A percentile compares a stretch with the other conserved stretches of the same genome.
phyloP scores from a whole-genome alignment of 2,329 filamentous ascomycete genomes.

The Fusarium pseudocircinatum region DNA sequence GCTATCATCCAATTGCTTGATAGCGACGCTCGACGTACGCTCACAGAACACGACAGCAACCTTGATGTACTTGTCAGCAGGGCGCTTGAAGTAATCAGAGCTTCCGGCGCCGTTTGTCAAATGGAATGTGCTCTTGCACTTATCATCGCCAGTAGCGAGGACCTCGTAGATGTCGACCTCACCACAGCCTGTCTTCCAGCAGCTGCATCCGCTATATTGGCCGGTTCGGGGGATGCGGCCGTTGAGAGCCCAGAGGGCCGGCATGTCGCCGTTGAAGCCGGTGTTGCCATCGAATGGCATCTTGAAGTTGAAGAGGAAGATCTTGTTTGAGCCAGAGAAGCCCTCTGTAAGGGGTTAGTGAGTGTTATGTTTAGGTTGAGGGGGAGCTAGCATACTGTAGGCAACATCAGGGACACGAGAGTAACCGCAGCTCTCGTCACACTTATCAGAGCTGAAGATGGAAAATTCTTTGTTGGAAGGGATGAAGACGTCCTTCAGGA shows the following conservation, averaged over 20 bases:
- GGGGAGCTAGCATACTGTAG: constrained; percentile 51
- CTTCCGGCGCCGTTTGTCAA: constrained; percentile 70
- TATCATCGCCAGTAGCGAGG: constrained; percentile 69
- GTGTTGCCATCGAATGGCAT: constrained; percentile 71
- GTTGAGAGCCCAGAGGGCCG: constrained; percentile 81
- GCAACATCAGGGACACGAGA: constrained; percentile 55
- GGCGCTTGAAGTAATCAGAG: constrained; percentile 77
- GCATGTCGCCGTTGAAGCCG: constrained; percentile 71
- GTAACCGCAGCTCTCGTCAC: constrained; percentile 56
- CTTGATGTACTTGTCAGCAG: constrained; percentile 67
- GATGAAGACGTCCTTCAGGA: constrained; percentile 52
- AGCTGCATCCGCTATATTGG: constrained; percentile 78
- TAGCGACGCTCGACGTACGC: constrained; percentile 60
- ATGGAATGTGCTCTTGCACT: constrained; percentile 78
- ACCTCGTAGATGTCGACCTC: constrained; percentile 82
- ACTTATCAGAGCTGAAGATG: constrained; percentile 57
- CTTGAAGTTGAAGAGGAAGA: constrained; percentile 77
- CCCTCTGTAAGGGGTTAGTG: constrained; percentile 62
- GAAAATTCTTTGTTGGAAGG: constrained; percentile 57
- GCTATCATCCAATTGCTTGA: constrained; percentile 61
- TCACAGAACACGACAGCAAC: constrained; percentile 70
- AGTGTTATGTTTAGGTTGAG: background rate
- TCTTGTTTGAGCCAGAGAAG: constrained; percentile 74
- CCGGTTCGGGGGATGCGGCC: constrained; percentile 74
- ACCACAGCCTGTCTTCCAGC: constrained; percentile 75